Conservation (phyloP, 257 asterid genomes). For the Solanum chiquidenum region DNA sequence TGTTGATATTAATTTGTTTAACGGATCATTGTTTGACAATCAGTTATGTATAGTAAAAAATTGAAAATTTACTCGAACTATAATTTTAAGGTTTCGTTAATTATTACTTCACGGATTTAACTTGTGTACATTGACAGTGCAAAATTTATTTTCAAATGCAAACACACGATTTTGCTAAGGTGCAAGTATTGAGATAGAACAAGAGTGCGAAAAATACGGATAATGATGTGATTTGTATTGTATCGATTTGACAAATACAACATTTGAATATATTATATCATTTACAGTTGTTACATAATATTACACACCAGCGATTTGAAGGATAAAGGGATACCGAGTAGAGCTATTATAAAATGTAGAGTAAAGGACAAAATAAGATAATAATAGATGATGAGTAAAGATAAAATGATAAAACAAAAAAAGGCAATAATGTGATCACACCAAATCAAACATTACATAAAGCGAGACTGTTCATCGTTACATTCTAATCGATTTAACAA, state of each 20-base stretch:
- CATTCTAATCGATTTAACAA: accelerated
- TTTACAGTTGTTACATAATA: neutral
- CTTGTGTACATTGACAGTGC: accelerated
- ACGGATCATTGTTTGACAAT: no score
- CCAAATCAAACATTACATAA: accelerated
- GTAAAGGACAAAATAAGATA: neutral
- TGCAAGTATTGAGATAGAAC: neutral
- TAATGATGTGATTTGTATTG: neutral
- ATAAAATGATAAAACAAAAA: no score
- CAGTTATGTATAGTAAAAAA: no score
- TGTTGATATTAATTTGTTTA: no score
- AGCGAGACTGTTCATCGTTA: accelerated
- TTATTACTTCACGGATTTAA: neutral
- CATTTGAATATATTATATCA: accelerated
- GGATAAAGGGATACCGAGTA: accelerated
- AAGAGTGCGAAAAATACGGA: neutral
- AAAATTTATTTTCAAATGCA: neutral
- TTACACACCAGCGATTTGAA: accelerated
- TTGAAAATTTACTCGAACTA: no score
- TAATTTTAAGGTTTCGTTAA: no score
- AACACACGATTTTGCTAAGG: neutral
- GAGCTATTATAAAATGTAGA: neutral
- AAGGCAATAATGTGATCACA: no score
- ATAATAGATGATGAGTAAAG: no score
- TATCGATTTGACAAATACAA: neutral